Conservation (phyloP, 2,329 filamentous ascomycete genomes). For the Leptographium radiaticola region DNA sequence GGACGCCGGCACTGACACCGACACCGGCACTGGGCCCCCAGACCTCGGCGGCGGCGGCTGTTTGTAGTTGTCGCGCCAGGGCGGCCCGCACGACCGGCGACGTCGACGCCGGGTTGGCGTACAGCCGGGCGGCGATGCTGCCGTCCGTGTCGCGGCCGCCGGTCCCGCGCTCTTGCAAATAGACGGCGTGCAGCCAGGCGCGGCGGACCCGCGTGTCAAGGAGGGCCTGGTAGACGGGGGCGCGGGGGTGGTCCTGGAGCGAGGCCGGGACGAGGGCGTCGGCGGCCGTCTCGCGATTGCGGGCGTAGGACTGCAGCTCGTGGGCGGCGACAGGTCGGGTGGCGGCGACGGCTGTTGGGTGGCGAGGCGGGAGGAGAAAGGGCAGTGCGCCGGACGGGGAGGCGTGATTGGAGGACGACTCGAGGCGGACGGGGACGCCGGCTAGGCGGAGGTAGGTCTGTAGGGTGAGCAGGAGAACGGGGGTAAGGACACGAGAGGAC, state of each 20-base stretch:
- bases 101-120: conserved; percentile 50
- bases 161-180: conserved; percentile 33
- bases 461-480: background rate
- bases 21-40: background rate
- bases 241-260: conserved; percentile 11
- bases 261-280: background rate
- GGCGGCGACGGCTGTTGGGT: conserved; percentile 15
- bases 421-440: conserved; percentile 50
- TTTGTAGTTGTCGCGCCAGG: conserved; percentile 52
- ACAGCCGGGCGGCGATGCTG: conserved; percentile 54
- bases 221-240: conserved; percentile 67
- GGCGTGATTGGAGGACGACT: conserved; percentile 80
- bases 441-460: conserved; percentile 76
- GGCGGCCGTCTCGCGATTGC: background rate
- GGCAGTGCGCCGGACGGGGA: conserved; percentile 81
- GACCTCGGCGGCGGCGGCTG: conserved; percentile 57
- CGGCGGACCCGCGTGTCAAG: conserved; percentile 66
- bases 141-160: conserved; percentile 49
- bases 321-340: conserved; percentile 14
- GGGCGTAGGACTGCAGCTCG: conserved; percentile 13
- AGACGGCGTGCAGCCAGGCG: conserved; percentile 80
- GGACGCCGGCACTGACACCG: background rate
- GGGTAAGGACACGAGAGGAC: background rate
- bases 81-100: conserved; percentile 49
- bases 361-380: conserved; percentile 55